Percentiles rank a stretch among this genome's conserved stretches.
phyloP scores from a whole-genome alignment of 768 basidiomycete genomes.

The Lentinula sp. region DNA sequence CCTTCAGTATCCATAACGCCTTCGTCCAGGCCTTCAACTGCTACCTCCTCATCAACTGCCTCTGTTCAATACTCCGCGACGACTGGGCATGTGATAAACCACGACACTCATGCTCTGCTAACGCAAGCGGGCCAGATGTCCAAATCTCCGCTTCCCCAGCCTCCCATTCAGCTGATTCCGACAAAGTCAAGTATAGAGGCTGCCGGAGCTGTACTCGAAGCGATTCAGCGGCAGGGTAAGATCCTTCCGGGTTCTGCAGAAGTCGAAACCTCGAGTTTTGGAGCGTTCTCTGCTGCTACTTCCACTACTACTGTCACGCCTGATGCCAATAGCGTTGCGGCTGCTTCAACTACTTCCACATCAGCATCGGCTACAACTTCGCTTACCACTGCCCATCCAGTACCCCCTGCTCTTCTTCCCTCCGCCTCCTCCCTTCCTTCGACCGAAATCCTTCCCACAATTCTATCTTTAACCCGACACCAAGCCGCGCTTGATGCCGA shows the following conservation, averaged over 20 bases:
- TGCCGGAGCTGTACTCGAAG: neutral
- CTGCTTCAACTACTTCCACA: neutral
- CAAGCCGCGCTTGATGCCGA: slow-evolving; percentile 45
- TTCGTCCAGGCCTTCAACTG: slow-evolving; percentile 7
- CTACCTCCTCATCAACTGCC: slow-evolving; percentile 6
- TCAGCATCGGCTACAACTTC: neutral
- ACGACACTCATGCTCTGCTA: neutral
- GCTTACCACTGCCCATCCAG: neutral
- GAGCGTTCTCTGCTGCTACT: neutral
- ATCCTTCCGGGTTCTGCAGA: neutral
- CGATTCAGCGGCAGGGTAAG: neutral
- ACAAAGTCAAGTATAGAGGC: neutral
- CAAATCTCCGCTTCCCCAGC: neutral
- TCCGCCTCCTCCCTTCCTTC: slow-evolving; percentile 1
- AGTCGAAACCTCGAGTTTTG: neutral
- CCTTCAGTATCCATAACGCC: neutral
- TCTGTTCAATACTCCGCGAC: neutral
- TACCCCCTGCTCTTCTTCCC: neutral
- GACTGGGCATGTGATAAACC: too few relatives aligned
- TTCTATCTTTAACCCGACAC: slow-evolving; percentile 18
- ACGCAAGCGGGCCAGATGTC: neutral
- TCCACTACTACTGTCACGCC: neutral
- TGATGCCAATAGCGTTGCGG: neutral
- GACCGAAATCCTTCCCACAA: slow-evolving; percentile 14
- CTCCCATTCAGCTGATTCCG: neutral